phyloP scores from a whole-genome alignment of 345 rosid genomes.

The Acer campestre region DNA sequence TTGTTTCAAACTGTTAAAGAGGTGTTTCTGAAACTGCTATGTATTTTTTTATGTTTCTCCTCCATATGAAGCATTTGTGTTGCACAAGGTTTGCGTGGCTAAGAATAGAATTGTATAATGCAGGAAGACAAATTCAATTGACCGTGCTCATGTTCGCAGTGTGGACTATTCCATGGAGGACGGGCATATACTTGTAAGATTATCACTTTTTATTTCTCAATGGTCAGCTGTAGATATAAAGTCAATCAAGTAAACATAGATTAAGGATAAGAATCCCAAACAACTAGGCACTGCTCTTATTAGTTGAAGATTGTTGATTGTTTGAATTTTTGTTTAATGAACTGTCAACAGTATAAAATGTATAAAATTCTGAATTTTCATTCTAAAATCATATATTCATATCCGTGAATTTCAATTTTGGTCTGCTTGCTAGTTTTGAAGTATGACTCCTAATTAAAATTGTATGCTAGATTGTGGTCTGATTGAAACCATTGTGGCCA shows the following conservation, averaged over 20 bases:
- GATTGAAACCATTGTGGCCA: too few relatives aligned
- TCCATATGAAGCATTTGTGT: not conserved
- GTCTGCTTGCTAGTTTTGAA: not conserved
- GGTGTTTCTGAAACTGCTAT: slow-evolving; percentile 1
- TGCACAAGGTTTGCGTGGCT: slow-evolving; percentile 14
- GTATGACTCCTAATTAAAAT: not conserved
- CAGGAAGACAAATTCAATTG: slow-evolving; percentile 80
- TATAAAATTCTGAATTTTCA: not conserved
- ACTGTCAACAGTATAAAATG: not conserved
- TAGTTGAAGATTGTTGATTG: not conserved
- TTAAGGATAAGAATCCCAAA: not conserved
- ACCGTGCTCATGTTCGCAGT: slow-evolving; percentile 59
- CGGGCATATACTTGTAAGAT: slow-evolving; percentile 72
- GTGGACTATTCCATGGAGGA: slow-evolving; percentile 66
- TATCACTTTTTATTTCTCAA: slow-evolving; percentile 3
- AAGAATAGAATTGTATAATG: slow-evolving; percentile 11
- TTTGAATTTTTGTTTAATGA: not conserved
- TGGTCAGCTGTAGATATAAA: not conserved
- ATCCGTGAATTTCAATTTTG: not conserved
- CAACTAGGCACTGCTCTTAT: not conserved
- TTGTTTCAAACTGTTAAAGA: not conserved
- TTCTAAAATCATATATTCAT: not conserved
- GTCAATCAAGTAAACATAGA: not conserved
- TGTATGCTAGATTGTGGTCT: too few relatives aligned
- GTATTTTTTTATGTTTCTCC: not conserved